Percentiles rank a stretch among this genome's conserved stretches.
Evolutionary conservation across 192 early-diverging fungal species (phyloP).

Genomic region (Cladochytrium replicatum): DNA sequence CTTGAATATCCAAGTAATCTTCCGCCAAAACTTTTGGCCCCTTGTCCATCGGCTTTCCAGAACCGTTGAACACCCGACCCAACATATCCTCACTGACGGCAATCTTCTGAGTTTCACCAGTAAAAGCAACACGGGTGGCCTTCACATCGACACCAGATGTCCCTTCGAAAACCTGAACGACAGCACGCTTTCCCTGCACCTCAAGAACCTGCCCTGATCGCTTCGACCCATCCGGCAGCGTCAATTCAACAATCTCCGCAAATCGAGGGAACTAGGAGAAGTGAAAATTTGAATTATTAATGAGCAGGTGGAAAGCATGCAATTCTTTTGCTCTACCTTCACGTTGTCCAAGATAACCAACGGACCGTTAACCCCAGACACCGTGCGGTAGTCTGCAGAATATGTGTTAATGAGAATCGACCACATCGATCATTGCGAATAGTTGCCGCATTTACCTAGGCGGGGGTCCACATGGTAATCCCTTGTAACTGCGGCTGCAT

Average conservation of each 20-base stretch:
- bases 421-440: background rate
- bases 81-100: constrained; percentile 99
- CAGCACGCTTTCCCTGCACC: constrained; percentile 88
- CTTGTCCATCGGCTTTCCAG: constrained; percentile 96
- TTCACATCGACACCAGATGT: constrained; percentile 95
- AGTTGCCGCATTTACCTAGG: constrained; percentile 63
- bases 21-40: constrained; percentile 99
- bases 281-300: background rate
- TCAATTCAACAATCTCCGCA: constrained; percentile 93
- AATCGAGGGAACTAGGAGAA: constrained; percentile 82
- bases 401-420: constrained; percentile 10
- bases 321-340: constrained; percentile 49
- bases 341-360: constrained; percentile 98
- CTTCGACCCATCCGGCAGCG: constrained; percentile 90
- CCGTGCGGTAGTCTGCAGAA: constrained; percentile 85
- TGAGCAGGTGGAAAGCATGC: background rate
- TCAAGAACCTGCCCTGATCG: constrained; percentile 96
- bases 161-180: constrained; percentile 96
- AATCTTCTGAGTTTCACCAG: constrained; percentile 90
- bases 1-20: constrained; percentile 94
- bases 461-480: constrained; percentile 79
- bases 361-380: constrained; percentile 95
- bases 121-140: constrained; percentile 89
- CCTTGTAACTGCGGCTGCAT: constrained; percentile 78
- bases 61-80: constrained; percentile 98